These are phyloP conservation scores for Fusarium tuaranense DNA, from an alignment of 2,329 filamentous ascomycete genomes.

Conservation along the genomic window DNA sequence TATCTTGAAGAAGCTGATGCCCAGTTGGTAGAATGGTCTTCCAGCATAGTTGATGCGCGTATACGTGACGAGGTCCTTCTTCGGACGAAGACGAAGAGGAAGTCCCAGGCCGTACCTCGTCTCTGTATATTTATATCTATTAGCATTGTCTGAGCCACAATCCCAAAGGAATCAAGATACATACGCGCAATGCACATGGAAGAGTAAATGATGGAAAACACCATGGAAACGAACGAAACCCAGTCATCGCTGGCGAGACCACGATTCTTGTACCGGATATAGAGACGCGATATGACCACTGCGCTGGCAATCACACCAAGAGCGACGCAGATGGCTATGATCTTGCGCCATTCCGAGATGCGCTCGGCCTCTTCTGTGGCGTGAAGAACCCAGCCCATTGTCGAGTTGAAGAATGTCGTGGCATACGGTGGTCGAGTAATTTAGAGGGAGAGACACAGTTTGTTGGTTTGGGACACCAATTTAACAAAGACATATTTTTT, in stretches of 20 bases:
- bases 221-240: slow-evolving; percentile 53
- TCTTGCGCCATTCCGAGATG: slow-evolving; percentile 60
- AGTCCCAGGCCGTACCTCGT: slow-evolving; percentile 66
- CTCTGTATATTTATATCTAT: slow-evolving; percentile 49
- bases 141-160: neutral
- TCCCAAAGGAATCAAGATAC: slow-evolving; percentile 28
- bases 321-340: slow-evolving; percentile 61
- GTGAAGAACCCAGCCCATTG: slow-evolving; percentile 65
- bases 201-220: slow-evolving; percentile 62
- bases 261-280: slow-evolving; percentile 54
- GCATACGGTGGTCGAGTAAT: neutral
- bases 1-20: slow-evolving; percentile 68
- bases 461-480: neutral
- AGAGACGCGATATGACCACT: slow-evolving; percentile 56
- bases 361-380: slow-evolving; percentile 59
- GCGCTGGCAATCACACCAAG: slow-evolving; percentile 57
- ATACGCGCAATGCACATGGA: slow-evolving; percentile 62
- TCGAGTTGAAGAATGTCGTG: neutral
- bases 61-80: slow-evolving; percentile 57
- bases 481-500: neutral
- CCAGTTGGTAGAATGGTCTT: slow-evolving; percentile 65
- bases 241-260: slow-evolving; percentile 63
- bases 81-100: slow-evolving; percentile 56
- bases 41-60: slow-evolving; percentile 64
- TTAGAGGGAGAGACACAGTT: neutral